A percentile compares a stretch with the other conserved stretches of the same genome.
phyloP scores from a whole-genome alignment of 495 filamentous ascomycete genomes.

The Xylaria castorea region DNA sequence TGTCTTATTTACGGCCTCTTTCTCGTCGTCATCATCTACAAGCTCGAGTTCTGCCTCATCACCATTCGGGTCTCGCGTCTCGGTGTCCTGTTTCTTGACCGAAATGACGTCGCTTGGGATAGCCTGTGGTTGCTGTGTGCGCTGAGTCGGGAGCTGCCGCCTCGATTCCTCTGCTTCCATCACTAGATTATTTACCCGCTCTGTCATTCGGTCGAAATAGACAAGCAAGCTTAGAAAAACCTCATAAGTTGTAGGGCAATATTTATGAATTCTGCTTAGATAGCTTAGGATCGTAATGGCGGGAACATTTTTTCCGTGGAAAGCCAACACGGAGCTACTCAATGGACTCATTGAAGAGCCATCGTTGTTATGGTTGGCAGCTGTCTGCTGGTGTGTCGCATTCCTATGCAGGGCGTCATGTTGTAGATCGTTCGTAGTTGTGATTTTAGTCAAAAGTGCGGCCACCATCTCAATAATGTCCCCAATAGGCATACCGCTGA shows the following conservation, averaged over 20 bases:
- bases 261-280: conserved; percentile 95
- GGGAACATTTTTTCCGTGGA: conserved; percentile 98
- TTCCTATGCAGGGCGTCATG: conserved; percentile 71
- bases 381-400: conserved; percentile 54
- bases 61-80: conserved; percentile 45
- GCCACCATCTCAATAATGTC: conserved; percentile 99
- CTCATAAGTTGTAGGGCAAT: conserved; percentile 98
- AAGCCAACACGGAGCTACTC: conserved; percentile 93
- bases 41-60: conserved; percentile 49
- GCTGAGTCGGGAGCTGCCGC: conserved; percentile 35
- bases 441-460: conserved; percentile 97
- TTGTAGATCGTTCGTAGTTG: conserved; percentile 92
- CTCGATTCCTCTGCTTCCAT: conserved; percentile 51
- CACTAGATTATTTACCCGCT: conserved; percentile 78
- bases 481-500: conserved; percentile 95
- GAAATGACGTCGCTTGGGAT: not conserved
- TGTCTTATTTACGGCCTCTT: conserved; percentile 28
- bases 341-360: conserved; percentile 73
- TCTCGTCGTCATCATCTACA: conserved; percentile 49
- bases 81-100: conserved; percentile 24
- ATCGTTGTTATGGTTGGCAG: conserved; percentile 59
- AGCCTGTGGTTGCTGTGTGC: conserved; percentile 30
- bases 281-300: conserved; percentile 98
- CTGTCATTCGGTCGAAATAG: conserved; percentile 99
- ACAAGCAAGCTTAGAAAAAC: conserved; percentile 95